Conservation (phyloP, 495 filamentous ascomycete species). For the Amorphotheca resinae region DNA sequence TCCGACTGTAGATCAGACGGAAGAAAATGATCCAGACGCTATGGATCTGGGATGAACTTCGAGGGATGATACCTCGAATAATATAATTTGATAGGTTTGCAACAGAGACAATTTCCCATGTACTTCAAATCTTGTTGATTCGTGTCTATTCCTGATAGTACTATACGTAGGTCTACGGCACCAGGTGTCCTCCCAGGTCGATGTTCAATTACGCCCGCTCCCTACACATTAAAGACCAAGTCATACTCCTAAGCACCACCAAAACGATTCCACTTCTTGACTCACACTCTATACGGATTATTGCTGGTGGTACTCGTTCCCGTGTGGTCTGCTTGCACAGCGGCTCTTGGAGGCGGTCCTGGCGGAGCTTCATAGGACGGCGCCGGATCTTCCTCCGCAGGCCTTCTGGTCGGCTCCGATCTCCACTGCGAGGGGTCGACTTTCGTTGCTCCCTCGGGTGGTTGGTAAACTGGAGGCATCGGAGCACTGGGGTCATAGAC, state of each 20-base stretch:
- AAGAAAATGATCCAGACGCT: constrained; percentile 44
- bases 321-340: constrained; percentile 14
- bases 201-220: constrained; percentile 11
- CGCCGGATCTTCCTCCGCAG: constrained; percentile 23
- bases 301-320: constrained; percentile 15
- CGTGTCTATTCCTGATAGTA: constrained; percentile 20
- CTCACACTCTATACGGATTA: constrained; percentile 21
- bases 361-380: constrained; percentile 25
- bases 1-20: not conserved
- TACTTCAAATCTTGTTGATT: constrained; percentile 12
- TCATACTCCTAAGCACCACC: not conserved
- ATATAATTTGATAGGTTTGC: constrained; percentile 5
- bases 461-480: constrained; percentile 45
- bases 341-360: constrained; percentile 30
- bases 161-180: not conserved
- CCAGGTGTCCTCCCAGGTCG: constrained; percentile 2
- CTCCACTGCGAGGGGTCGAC: constrained; percentile 39
- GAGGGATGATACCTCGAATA: constrained; percentile 9
- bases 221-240: constrained; percentile 13
- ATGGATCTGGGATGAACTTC: constrained; percentile 55
- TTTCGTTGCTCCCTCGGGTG: constrained; percentile 42
- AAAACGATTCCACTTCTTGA: not conserved
- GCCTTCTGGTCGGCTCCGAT: constrained; percentile 19
- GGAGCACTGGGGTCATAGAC: constrained; percentile 28
- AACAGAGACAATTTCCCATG: constrained; percentile 14